A percentile compares a stretch with the other conserved stretches of the same genome.
Conservation (phyloP, 2,329 filamentous ascomycete genomes). For the Talaromyces sp. region DNA sequence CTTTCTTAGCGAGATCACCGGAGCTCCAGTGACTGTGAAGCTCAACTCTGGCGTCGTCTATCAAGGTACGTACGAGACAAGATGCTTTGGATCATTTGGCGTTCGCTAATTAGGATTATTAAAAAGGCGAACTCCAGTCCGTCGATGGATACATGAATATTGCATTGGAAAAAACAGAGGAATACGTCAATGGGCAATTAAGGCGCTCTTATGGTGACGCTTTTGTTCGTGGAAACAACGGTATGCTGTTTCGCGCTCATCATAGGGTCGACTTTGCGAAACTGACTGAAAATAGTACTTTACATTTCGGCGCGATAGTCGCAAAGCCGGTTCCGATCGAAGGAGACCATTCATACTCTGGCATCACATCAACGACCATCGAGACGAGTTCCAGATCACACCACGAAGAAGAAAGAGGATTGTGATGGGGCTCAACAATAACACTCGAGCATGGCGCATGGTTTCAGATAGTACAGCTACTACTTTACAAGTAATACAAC, state of each 20-base stretch:
- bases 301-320: conserved; percentile 37
- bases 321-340: background rate
- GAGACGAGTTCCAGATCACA: background rate
- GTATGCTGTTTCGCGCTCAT: conserved; percentile 46
- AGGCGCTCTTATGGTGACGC: conserved; percentile 86
- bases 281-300: conserved; percentile 23
- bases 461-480: background rate
- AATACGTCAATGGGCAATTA: conserved; percentile 82
- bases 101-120: background rate
- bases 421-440: background rate
- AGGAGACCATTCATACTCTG: background rate
- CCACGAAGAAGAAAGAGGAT: background rate
- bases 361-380: background rate
- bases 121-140: conserved; percentile 82
- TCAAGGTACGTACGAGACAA: conserved; percentile 62
- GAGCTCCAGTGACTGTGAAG: conserved; percentile 90
- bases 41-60: conserved; percentile 98
- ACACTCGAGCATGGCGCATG: background rate
- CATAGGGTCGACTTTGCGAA: background rate
- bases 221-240: conserved; percentile 94
- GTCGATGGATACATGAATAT: conserved; percentile 99
- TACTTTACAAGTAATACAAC: background rate
- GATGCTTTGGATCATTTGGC: background rate
- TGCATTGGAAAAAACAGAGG: conserved; percentile 89
- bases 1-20: conserved; percentile 92